Percentiles rank a stretch among this genome's conserved stretches.
Conservation (phyloP, 2,329 filamentous ascomycete genomes). For the Fusarium brachygibbosum region DNA sequence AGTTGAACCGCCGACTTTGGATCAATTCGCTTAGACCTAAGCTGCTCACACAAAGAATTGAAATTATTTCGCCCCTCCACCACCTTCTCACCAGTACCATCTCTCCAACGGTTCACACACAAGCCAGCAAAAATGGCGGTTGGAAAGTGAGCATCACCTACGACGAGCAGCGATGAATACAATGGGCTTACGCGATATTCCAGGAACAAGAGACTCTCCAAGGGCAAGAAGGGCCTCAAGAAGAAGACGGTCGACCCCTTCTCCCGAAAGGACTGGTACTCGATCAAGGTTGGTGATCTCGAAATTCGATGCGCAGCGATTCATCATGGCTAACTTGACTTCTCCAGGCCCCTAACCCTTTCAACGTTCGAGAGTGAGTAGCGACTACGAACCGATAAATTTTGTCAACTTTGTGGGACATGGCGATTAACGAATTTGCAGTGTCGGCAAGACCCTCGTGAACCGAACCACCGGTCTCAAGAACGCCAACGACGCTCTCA, state of each 20-base stretch:
- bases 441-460: conserved; percentile 99
- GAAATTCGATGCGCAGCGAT: not conserved
- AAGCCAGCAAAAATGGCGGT: conserved; percentile 71
- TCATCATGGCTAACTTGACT: conserved; percentile 39
- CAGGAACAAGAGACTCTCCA: conserved; percentile 99
- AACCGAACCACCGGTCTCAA: conserved; percentile 99
- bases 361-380: conserved; percentile 95
- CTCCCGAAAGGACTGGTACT: conserved; percentile 99
- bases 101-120: conserved; percentile 59
- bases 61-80: conserved; percentile 60
- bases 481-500: conserved; percentile 99
- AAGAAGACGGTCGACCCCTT: conserved; percentile 99
- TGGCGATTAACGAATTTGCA: conserved; percentile 58
- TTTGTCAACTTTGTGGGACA: conserved; percentile 28
- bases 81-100: conserved; percentile 58
- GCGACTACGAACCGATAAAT: conserved; percentile 42
- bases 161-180: conserved; percentile 10
- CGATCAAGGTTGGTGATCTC: conserved; percentile 79
- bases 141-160: conserved; percentile 65
- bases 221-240: conserved; percentile 99
- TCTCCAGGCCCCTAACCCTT: conserved; percentile 87
- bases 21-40: too few species aligned
- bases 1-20: too few species aligned
- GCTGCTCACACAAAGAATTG: conserved; percentile 52
- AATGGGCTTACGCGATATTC: conserved; percentile 43